A percentile compares a stretch with the other conserved stretches of the same genome.
These are phyloP conservation scores for Porphyrellus cyaneotinctus DNA, from an alignment of 768 basidiomycete genomes.

Conservation along the genomic window DNA sequence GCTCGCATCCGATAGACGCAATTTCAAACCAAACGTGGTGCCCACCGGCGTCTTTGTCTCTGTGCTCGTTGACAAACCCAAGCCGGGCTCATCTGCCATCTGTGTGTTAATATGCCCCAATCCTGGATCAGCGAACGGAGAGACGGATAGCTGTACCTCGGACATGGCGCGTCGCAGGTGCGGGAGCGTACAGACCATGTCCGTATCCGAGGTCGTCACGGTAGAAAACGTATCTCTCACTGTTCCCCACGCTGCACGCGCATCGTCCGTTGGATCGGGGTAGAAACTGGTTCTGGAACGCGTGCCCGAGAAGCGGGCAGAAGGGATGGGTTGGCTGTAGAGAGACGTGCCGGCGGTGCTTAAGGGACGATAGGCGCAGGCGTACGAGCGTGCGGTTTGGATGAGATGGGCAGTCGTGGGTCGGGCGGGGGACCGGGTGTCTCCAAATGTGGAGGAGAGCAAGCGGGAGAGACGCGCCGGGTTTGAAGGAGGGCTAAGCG, in stretches of 20 bases:
- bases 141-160: background rate
- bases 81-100: background rate
- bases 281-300: slow-evolving; percentile 18
- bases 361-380: slow-evolving; percentile 12
- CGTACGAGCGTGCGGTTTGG: slow-evolving; percentile 15
- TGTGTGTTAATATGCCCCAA: too few relatives aligned
- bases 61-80: background rate
- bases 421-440: slow-evolving; percentile 4
- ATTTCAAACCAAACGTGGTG: slow-evolving; percentile 12
- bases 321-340: slow-evolving; percentile 10
- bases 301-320: slow-evolving; percentile 4
- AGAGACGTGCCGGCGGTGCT: slow-evolving; percentile 11
- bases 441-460: slow-evolving; percentile 20
- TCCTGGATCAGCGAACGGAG: background rate
- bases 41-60: background rate
- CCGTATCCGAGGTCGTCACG: slow-evolving; percentile 19
- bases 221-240: slow-evolving; percentile 22
- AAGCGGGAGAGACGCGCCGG: slow-evolving; percentile 19
- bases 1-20: slow-evolving; percentile 25
- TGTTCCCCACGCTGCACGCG: background rate
- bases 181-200: slow-evolving; percentile 4
- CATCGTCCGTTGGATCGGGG: background rate
- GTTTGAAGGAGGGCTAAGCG: background rate
- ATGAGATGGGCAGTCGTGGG: slow-evolving; percentile 18
- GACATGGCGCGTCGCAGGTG: slow-evolving; percentile 2